phyloP scores from a whole-genome alignment of 495 filamentous ascomycete genomes.

The Xylaria curta region DNA sequence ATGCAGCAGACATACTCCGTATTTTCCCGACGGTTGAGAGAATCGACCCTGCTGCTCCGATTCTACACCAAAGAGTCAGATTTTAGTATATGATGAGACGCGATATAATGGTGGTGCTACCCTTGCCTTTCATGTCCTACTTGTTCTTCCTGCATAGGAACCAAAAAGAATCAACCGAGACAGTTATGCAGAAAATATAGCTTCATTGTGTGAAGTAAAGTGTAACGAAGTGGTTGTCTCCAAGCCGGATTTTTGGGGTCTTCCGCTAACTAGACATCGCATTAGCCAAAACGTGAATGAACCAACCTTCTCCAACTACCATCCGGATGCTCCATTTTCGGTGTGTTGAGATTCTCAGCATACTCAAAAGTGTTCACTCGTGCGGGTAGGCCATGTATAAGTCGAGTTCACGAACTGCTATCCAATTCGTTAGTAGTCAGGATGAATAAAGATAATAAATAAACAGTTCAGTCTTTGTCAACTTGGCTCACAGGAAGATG shows the following conservation, averaged over 20 bases:
- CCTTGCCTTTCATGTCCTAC: neutral
- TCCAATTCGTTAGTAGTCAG: conserved; percentile 40
- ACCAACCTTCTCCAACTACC: conserved; percentile 11
- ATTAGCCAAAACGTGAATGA: conserved; percentile 15
- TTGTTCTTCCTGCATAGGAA: neutral
- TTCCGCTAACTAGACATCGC: neutral
- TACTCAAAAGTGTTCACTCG: conserved; percentile 23
- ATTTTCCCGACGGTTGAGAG: neutral
- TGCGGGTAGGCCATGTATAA: conserved; percentile 37
- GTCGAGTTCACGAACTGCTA: conserved; percentile 43
- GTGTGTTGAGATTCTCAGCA: neutral
- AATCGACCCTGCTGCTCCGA: neutral
- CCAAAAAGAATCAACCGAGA: neutral
- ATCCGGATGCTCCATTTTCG: conserved; percentile 3
- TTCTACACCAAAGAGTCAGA: neutral
- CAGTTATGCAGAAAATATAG: neutral
- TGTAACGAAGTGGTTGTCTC: neutral
- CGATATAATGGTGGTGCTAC: neutral
- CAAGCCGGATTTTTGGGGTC: neutral
- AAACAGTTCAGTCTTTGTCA: conserved; percentile 29
- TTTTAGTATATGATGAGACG: neutral
- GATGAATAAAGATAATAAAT: conserved; percentile 40
- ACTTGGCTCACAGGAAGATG: neutral
- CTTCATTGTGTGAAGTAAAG: neutral
- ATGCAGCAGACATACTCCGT: neutral